phyloP scores from a whole-genome alignment of 2,329 filamentous ascomycete genomes.

The Cucurbitaria berberidis region DNA sequence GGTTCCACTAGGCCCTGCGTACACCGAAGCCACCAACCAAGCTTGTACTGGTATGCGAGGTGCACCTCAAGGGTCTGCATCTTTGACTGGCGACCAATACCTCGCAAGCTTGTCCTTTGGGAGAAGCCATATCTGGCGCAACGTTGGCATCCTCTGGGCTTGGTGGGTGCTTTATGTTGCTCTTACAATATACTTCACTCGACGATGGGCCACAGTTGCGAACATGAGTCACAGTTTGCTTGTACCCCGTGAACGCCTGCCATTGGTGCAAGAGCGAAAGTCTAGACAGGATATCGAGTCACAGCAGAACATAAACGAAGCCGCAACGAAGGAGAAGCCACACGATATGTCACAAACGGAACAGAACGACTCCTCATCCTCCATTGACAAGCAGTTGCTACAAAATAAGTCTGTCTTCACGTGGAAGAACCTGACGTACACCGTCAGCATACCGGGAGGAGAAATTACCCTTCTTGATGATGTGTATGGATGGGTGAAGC shows the following conservation, averaged over 20 bases:
- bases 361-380: no score
- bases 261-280: no score
- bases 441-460: slow-evolving; percentile 57
- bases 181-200: slow-evolving; percentile 64
- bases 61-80: slow-evolving; percentile 55
- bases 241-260: no score
- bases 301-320: no score
- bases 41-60: slow-evolving; percentile 66
- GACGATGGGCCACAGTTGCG: no score
- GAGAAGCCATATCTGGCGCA: slow-evolving; percentile 39
- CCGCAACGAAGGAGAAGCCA: slow-evolving; percentile 47
- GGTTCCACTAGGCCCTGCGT: slow-evolving; percentile 63
- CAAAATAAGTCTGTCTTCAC: slow-evolving; percentile 74
- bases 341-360: no score
- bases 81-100: slow-evolving; percentile 64
- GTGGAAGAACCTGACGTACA: slow-evolving; percentile 61
- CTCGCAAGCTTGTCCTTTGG: slow-evolving; percentile 57
- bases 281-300: no score
- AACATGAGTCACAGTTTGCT: no score
- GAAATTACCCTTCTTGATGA: slow-evolving; percentile 56
- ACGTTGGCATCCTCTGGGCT: slow-evolving; percentile 52
- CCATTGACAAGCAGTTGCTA: slow-evolving; percentile 39
- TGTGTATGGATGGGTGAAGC: slow-evolving; percentile 54
- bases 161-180: slow-evolving; percentile 54
- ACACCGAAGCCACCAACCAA: slow-evolving; percentile 50